Base-by-base conservation (phyloP, 169 alveolate species). In the Plasmodium falciparum region DNA sequence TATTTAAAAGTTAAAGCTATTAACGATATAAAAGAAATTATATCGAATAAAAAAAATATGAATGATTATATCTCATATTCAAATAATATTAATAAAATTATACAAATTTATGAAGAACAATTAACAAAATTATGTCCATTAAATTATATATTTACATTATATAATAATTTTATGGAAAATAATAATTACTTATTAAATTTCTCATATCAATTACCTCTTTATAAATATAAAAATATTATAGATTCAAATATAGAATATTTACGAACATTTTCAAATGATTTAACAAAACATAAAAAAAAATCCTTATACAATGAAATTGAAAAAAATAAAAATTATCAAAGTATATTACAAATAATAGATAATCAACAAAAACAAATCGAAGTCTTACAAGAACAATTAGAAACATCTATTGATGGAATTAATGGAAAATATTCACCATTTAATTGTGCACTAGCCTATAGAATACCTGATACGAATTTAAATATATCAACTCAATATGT, bases 361-460 rank as follows among this genome's bases (percentile, higher is more conserved):
- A 73, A 83, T 50, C 95, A 94, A 58, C 96, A 94, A 43, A 92
- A 90, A 61, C 95, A 94, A 88, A 94, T 94, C 3, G 95, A 94
- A 22, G 45, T 72, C 13, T 66, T 88, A 59, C 88, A 88, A 56
- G 88, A 88, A 17, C 83, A 88, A 15, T 56, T 88, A 15, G 83
- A 75, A 52, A 26, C 73, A 22, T 73, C 86, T 29, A 62, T 74
- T 54, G 90, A 76, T 11, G 75, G 76, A 1, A n/a, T 15, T 7
- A 39, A 65, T 89, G 80, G 90, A 76, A 88, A 93, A 61, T 73
- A 83, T 24, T 80, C 92, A 12, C 95, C 94, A 17, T 67, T 92
- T 8, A 67, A 80, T 58, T 94, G 94, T 73, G 95, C 95, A 13
- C 61, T 94, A 52, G 80, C 96, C 13, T 94, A 94, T 80, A 73